Evolutionary conservation across 192 early-diverging fungal genomes (phyloP), one percentile per base, ranked within the genome.

Genomic region (Pilaira anomala): DNA sequence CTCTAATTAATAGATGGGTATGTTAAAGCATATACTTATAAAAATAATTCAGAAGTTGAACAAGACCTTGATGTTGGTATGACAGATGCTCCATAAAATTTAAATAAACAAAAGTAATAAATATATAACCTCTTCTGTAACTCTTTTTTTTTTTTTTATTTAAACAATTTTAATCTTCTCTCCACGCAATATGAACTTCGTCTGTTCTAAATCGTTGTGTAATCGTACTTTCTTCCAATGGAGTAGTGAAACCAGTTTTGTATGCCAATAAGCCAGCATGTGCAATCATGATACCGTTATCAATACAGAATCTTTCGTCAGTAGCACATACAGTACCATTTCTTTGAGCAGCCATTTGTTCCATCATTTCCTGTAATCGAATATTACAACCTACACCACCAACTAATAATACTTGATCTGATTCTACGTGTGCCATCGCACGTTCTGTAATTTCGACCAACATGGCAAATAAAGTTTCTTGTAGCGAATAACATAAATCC

Each of bases 241-340:
- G 74, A 0, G 94, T 97, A n/a, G 82, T 79, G 48, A 83, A 83
- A 2, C 95, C 95, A 25, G 87, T 88, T 50, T 85, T 86, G 76
- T 83, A 95, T 24, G 88, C 85, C 49, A 98, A 74, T 14, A 93
- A 78, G 1, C 97, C 97, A 1, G 97, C 96, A 64, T 98, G 95
- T 7, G 97, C 97, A 76, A 99, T 99, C 97, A 99, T 99, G 48
- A 98, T 88, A 7, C 97, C 97, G 62, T 99, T 99, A 63, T 99
- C 97, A 56, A 99, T 99, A 70, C 96, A 98, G 72, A 94, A 96
- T 48, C 94, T 74, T 77, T 98, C 96, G 73, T 99, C 97, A 1
- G 96, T 98, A 5, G 96, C 95, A 84, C 92, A 98, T 12, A 97
- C 84, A 63, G 83, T 83, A 19, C 89, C 96, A 11, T 78, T 85